Conservation (phyloP, 495 filamentous ascomycete genomes). For the Talaromyces proteolyticus region DNA sequence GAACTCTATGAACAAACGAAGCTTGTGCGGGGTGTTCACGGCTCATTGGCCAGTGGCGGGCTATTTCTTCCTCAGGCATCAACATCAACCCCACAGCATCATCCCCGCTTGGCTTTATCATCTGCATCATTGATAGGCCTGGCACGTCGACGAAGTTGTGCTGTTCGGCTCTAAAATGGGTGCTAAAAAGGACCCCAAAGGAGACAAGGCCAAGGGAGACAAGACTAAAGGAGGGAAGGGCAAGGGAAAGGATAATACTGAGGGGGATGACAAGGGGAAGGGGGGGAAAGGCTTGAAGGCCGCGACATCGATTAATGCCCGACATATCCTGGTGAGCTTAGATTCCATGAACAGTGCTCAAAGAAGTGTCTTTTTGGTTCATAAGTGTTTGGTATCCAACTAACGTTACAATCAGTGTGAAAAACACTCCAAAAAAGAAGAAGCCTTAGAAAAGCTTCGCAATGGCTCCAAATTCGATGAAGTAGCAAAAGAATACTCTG, state of each 20-base stretch:
- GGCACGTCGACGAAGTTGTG: no score
- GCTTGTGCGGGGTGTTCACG: no score
- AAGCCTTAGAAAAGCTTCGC: slow-evolving; percentile 71
- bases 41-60: no score
- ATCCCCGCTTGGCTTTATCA: no score
- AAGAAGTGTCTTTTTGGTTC: no score
- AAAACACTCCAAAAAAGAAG: slow-evolving; percentile 84
- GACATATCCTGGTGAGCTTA: slow-evolving; percentile 78
- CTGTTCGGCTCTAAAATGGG: no score
- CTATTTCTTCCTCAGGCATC: no score
- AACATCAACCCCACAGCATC: neutral
- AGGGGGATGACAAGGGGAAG: slow-evolving; percentile 28
- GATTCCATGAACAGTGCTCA: no score
- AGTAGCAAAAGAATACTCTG: slow-evolving; percentile 79
- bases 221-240: neutral
- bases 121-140: no score
- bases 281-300: slow-evolving; percentile 52
- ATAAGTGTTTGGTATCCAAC: neutral
- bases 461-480: slow-evolving; percentile 80
- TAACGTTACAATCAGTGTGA: slow-evolving; percentile 53
- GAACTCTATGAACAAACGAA: no score
- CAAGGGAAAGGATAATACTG: slow-evolving; percentile 43
- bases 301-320: slow-evolving; percentile 74
- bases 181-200: slow-evolving; percentile 49
- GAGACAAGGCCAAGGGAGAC: slow-evolving; percentile 36